phyloP scores from a whole-genome alignment of 2,329 filamentous ascomycete genomes.

The Bisporella sp. region DNA sequence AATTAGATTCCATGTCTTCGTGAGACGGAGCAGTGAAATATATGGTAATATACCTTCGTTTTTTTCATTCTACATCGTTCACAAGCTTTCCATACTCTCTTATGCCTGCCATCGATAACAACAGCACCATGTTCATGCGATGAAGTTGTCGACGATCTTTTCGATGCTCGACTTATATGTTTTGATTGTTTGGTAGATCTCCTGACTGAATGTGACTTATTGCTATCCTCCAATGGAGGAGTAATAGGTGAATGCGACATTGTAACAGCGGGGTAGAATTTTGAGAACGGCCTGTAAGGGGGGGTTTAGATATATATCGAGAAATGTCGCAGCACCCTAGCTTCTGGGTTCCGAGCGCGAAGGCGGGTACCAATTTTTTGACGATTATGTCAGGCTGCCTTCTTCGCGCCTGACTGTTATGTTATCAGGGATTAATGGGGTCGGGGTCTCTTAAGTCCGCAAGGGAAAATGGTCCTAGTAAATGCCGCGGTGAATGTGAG shows the following conservation, averaged over 20 bases:
- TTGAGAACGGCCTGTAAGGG: not conserved
- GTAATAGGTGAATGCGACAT: slow-evolving; percentile 8
- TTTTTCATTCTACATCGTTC: slow-evolving; percentile 61
- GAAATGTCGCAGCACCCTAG: not conserved
- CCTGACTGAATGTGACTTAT: slow-evolving; percentile 7
- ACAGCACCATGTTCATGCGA: slow-evolving; percentile 28
- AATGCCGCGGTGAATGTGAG: too few relatives aligned
- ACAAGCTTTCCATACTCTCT: slow-evolving; percentile 59
- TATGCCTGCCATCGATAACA: slow-evolving; percentile 47
- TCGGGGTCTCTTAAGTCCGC: too few relatives aligned
- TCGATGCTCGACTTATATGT: slow-evolving; percentile 6
- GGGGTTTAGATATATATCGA: slow-evolving; percentile 7
- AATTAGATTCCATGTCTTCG: not conserved
- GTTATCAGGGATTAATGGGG: too few relatives aligned
- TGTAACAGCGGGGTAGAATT: not conserved
- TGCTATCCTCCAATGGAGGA: slow-evolving; percentile 9
- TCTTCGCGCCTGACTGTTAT: too few relatives aligned
- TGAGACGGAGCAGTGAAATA: not conserved
- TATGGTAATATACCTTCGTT: slow-evolving; percentile 44
- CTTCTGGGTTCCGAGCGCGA: too few relatives aligned
- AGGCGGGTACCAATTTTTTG: too few relatives aligned
- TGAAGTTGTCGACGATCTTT: slow-evolving; percentile 4
- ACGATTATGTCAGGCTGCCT: too few relatives aligned
- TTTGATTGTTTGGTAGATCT: slow-evolving; percentile 9
- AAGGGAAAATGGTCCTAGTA: too few relatives aligned